These are phyloP conservation scores for Psidium guajava DNA, from an alignment of 345 rosid species.

Conservation along the genomic window DNA sequence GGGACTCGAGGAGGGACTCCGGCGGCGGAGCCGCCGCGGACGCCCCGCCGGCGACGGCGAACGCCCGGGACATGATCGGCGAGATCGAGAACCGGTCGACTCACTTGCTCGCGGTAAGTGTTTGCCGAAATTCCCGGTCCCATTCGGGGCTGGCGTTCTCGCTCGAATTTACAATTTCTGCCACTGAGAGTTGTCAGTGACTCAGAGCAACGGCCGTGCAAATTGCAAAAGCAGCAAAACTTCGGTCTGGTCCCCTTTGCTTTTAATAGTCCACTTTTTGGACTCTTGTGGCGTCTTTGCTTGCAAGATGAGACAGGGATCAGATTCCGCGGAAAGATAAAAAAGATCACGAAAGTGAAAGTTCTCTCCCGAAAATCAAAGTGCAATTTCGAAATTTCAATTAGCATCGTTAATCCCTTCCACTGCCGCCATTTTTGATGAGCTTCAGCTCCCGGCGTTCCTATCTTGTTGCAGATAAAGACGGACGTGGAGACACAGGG, in stretches of 20 bases:
- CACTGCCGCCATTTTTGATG: neutral
- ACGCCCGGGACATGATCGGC: conserved; percentile 92
- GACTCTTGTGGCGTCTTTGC: conserved; percentile 1
- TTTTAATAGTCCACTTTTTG: conserved; percentile 1
- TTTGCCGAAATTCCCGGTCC: neutral
- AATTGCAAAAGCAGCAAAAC: neutral
- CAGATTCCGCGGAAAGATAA: neutral
- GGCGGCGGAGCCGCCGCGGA: conserved; percentile 30
- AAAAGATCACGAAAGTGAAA: neutral
- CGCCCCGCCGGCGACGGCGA: conserved; percentile 28
- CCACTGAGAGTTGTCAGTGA: conserved; percentile 12
- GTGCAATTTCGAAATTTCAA: neutral
- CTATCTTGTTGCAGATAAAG: conserved; percentile 47
- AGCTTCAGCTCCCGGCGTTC: neutral
- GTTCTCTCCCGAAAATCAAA: neutral
- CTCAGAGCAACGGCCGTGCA: too few relatives aligned
- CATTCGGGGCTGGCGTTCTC: neutral
- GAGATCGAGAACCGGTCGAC: conserved; percentile 98
- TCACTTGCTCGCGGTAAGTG: conserved; percentile 75
- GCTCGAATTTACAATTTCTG: conserved; percentile 19
- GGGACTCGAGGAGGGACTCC: conserved; percentile 74
- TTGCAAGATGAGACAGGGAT: neutral
- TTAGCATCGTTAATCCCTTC: neutral
- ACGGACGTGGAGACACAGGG: conserved; percentile 96
- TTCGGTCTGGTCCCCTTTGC: conserved; percentile 1